Evolutionary conservation across 2,329 filamentous ascomycete genomes (phyloP).

Genomic region (Penicillium sp.): DNA sequence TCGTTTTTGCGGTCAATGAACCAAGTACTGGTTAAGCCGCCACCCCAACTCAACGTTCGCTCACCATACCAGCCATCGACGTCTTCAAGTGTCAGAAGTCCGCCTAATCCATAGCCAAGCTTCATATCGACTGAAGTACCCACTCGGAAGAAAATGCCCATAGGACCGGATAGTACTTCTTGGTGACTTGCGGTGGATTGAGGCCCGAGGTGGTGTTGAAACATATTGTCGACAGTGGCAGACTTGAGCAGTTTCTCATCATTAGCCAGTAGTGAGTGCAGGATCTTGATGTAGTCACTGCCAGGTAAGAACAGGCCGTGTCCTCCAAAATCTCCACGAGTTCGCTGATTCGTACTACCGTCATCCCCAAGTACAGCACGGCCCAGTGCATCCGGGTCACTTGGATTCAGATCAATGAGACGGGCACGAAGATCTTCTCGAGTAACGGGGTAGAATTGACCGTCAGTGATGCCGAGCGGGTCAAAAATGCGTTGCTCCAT

Average conservation of each 20-base stretch:
- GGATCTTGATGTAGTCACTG: constrained; percentile 27
- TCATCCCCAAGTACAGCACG: constrained; percentile 33
- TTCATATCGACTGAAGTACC: constrained; percentile 31
- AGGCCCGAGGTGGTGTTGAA: constrained; percentile 24
- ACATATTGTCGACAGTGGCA: constrained; percentile 25
- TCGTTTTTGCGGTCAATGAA: constrained; percentile 48
- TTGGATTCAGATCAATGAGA: constrained; percentile 37
- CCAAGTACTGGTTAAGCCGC: constrained; percentile 45
- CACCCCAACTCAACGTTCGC: constrained; percentile 45
- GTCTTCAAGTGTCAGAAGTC: constrained; percentile 40
- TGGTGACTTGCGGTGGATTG: constrained; percentile 25
- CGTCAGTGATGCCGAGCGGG: constrained; percentile 41
- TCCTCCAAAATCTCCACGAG: constrained; percentile 39
- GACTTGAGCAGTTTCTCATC: constrained; percentile 28
- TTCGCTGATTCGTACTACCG: constrained; percentile 30
- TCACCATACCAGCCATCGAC: constrained; percentile 43
- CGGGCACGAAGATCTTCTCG: constrained; percentile 33
- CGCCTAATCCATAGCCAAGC: constrained; percentile 41
- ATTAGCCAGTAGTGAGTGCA: constrained; percentile 27
- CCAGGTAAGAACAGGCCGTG: constrained; percentile 40
- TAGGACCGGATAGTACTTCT: constrained; percentile 27
- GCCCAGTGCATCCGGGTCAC: constrained; percentile 36
- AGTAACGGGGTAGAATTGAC: constrained; percentile 39
- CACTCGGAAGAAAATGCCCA: constrained; percentile 36
- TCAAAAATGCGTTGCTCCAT: constrained; percentile 44